These are phyloP conservation scores for Gaeumannomyces sp. DNA, from an alignment of 2,329 filamentous ascomycete species.

Conservation along the genomic window DNA sequence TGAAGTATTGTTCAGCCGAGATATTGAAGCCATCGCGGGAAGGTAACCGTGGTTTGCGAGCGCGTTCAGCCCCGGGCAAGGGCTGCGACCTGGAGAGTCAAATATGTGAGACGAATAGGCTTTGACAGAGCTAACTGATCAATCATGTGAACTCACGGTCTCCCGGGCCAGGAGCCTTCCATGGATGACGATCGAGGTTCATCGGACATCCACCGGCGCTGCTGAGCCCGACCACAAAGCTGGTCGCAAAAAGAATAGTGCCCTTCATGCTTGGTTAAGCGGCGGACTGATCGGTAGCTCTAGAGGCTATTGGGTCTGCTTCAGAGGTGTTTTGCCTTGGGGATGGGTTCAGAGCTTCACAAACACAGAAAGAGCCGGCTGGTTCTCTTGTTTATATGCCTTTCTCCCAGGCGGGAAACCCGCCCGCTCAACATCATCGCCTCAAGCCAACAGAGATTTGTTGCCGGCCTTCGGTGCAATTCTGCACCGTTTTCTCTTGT, in stretches of 20 bases:
- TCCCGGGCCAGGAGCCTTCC: not conserved
- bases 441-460: too few relatives aligned
- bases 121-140: too few relatives aligned
- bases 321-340: too few relatives aligned
- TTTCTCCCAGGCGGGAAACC: too few relatives aligned
- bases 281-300: not conserved
- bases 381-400: too few relatives aligned
- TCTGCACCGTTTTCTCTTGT: too few relatives aligned
- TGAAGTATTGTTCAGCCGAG: constrained; percentile 29
- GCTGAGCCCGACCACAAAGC: not conserved
- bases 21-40: constrained; percentile 39
- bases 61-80: constrained; percentile 47
- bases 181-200: not conserved
- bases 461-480: too few relatives aligned
- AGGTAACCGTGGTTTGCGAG: constrained; percentile 45
- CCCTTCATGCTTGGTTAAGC: not conserved
- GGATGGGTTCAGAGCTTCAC: too few relatives aligned
- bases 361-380: too few relatives aligned
- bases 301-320: not conserved
- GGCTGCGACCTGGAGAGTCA: constrained; percentile 27
- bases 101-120: not conserved
- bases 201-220: not conserved
- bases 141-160: not conserved
- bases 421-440: too few relatives aligned
- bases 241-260: not conserved